phyloP scores from a whole-genome alignment of 768 basidiomycete genomes.

The Pleurotus eryngii region DNA sequence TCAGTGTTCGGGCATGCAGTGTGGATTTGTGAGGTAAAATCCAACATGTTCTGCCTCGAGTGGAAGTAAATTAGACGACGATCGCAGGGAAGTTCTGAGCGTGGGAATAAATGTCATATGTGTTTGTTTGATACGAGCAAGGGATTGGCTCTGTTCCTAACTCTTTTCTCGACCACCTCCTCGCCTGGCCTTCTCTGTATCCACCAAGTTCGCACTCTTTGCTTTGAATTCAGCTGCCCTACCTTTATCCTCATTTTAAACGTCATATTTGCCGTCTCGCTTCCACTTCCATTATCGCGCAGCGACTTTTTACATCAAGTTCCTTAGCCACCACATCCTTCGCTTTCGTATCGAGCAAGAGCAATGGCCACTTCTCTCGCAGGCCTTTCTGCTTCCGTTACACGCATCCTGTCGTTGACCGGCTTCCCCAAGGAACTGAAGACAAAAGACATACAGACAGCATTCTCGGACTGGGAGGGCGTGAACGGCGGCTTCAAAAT shows the following conservation, averaged over 20 bases:
- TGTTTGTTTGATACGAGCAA: conserved; percentile 1
- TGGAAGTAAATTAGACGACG: too few species aligned
- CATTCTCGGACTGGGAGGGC: conserved; percentile 87
- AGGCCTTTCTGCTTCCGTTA: conserved; percentile 90
- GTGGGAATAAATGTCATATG: conserved; percentile 5
- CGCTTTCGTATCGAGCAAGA: conserved; percentile 19
- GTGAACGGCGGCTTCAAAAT: conserved; percentile 94
- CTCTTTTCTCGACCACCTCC: conserved; percentile 3
- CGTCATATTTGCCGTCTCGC: not conserved
- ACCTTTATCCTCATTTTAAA: conserved; percentile 5
- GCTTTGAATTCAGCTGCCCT: conserved; percentile 1
- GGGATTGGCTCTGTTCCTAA: not conserved
- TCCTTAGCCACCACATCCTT: conserved; percentile 7
- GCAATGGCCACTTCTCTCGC: conserved; percentile 71
- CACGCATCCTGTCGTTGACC: conserved; percentile 88
- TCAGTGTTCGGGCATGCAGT: too few species aligned
- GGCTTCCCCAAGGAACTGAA: conserved; percentile 95
- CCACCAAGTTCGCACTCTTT: conserved; percentile 7
- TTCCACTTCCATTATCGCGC: not conserved
- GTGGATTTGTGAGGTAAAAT: too few species aligned
- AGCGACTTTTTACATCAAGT: not conserved
- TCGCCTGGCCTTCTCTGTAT: conserved; percentile 7
- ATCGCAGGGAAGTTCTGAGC: not conserved
- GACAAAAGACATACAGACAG: conserved; percentile 91
- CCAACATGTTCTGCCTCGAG: too few species aligned